These are phyloP conservation scores for Populus alba DNA, from an alignment of 345 rosid genomes.

Conservation along the genomic window DNA sequence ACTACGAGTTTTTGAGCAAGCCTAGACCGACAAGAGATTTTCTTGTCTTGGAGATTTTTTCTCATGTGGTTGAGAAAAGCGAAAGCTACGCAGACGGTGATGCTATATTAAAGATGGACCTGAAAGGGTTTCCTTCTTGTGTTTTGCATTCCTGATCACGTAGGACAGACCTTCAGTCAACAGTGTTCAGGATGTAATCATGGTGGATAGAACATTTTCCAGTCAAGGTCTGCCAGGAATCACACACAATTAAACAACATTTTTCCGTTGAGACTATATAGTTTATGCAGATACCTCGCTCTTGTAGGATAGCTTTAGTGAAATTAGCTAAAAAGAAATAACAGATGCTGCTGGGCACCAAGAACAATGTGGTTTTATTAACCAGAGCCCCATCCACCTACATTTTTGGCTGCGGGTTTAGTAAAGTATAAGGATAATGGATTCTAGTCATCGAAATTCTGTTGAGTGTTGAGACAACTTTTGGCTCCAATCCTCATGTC, in stretches of 20 bases:
- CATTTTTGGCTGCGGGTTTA: not conserved
- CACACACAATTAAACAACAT: no score
- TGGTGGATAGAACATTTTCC: no score
- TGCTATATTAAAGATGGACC: not conserved
- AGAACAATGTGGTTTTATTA: not conserved
- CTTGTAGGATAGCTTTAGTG: not conserved
- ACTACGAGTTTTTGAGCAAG: not conserved
- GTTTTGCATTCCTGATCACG: not conserved
- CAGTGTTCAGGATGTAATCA: no score
- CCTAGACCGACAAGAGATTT: no score
- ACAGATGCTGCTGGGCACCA: not conserved
- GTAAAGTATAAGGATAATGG: not conserved
- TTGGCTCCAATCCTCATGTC: not conserved
- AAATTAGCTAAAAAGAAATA: not conserved
- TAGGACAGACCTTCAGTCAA: not conserved
- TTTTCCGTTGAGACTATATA: not conserved
- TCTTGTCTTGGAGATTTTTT: no score
- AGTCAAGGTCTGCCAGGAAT: no score
- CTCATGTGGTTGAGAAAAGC: no score
- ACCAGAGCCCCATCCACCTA: not conserved
- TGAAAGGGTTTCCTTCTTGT: not conserved
- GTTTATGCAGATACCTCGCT: not conserved
- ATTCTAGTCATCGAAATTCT: not conserved
- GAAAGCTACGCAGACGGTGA: not conserved
- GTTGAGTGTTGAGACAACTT: not conserved